Evolutionary conservation across 108 stramenopile genomes (phyloP), one percentile per base, ranked within the genome.

Genomic region (Fistulifera pelliculosa): DNA sequence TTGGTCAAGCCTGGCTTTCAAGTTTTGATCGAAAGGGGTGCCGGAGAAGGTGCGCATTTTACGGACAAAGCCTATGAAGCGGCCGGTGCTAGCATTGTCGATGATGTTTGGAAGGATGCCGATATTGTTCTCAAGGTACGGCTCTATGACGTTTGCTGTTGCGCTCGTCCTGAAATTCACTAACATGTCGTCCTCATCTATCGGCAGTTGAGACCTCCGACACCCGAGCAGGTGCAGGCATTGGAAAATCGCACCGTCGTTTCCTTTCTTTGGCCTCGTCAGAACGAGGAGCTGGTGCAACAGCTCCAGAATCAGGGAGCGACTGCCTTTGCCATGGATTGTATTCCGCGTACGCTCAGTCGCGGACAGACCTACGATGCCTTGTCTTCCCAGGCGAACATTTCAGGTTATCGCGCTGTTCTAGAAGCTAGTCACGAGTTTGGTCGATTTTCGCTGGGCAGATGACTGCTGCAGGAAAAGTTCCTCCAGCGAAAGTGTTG

Each of bases 301-400:
- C 78, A 89, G 63, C 72, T 99, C 11, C 62, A 83, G 42, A 73
- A 72, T 61, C 88, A 99, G 75, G 90, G 93, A 62, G 77, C 93
- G 8, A 99, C 96, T 13, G 95, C 85, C 38, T 94, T 99, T 67
- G 93, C 93, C 35, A 92, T 99, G 94, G 94, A 95, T 62, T 93
- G 91, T 60, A 93, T 95, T 61, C 94, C 94, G 12, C 67, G 98
- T 17, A 97, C 97, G 13, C 76, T 98, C 21, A 90, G 88, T 49
- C 67, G 97, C 31, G 97, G 97, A 12, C 97, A 99, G 69, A 93
- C 96, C n/a, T 94, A 93, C 58, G 98, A 99, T 81, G 95, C 93
- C 1, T 69, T 99, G 18, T 79, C 75, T 38, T 90, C 87, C 49
- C 97, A 98, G 76, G 99, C 99, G 16, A 99, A 99, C 64, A 96